phyloP scores from a whole-genome alignment of 2,329 filamentous ascomycete species.

The Thelonectria blattea region DNA sequence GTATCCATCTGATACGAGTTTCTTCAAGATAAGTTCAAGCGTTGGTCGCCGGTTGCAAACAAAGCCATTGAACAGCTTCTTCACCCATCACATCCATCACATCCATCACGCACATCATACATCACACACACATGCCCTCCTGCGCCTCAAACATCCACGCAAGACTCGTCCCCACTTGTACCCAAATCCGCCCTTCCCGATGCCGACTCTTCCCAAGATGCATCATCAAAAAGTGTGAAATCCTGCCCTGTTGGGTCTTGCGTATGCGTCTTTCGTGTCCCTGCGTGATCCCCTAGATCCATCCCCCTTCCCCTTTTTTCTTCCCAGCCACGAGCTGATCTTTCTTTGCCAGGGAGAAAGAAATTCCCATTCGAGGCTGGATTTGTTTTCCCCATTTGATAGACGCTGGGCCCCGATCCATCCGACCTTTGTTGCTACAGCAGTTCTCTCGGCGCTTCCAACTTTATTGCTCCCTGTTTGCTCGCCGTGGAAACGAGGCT shows the following conservation, averaged over 20 bases:
- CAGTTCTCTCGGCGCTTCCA: slow-evolving; percentile 3
- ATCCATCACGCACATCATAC: neutral
- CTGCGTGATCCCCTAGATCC: no score
- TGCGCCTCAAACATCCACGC: neutral
- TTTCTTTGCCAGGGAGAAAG: no score
- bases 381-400: neutral
- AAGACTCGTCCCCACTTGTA: neutral
- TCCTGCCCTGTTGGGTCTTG: neutral
- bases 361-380: neutral
- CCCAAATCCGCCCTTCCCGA: neutral
- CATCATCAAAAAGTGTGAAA: neutral
- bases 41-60: neutral
- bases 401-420: neutral
- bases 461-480: slow-evolving; percentile 9
- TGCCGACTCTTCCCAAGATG: neutral
- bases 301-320: neutral
- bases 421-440: neutral
- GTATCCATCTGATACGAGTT: neutral
- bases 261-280: neutral
- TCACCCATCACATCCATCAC: neutral
- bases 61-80: neutral
- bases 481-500: neutral
- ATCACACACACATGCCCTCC: no score
- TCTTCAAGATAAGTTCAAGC: neutral
- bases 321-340: neutral